phyloP scores from a whole-genome alignment of 2,329 filamentous ascomycete species.

The Aschersonia sp. region DNA sequence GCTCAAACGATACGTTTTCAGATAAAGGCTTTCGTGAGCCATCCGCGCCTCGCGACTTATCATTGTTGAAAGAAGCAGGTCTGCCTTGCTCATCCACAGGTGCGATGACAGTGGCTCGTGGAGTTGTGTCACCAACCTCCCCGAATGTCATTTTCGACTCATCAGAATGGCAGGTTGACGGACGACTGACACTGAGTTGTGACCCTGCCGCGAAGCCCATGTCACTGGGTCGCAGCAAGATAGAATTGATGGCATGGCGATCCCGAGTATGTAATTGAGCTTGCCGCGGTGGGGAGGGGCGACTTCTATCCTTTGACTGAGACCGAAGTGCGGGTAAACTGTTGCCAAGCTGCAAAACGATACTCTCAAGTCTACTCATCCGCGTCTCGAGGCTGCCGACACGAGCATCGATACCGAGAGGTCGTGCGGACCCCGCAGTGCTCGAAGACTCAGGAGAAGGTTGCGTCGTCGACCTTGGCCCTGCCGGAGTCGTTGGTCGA shows the following conservation, averaged over 20 bases:
- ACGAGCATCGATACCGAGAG: constrained; percentile 36
- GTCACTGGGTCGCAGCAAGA: constrained; percentile 1
- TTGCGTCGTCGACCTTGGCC: neutral
- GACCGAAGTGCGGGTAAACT: constrained; percentile 24
- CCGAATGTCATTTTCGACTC: constrained; percentile 29
- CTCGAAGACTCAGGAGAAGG: neutral
- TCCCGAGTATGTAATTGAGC: neutral
- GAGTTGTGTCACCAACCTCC: constrained; percentile 28
- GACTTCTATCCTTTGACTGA: constrained; percentile 12
- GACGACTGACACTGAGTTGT: constrained; percentile 6
- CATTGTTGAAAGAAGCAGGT: constrained; percentile 29
- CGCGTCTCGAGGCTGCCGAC: constrained; percentile 35
- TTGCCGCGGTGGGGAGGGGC: constrained; percentile 6
- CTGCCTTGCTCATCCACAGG: constrained; percentile 11
- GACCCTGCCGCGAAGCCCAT: constrained; percentile 1
- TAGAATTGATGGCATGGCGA: neutral
- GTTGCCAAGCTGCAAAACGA: constrained; percentile 35
- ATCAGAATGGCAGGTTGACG: constrained; percentile 24
- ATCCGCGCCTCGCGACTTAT: constrained; percentile 3
- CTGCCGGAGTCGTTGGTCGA: neutral
- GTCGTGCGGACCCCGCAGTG: constrained; percentile 15
- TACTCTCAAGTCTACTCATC: constrained; percentile 36
- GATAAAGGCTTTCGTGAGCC: constrained; percentile 16
- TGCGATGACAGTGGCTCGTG: constrained; percentile 16
- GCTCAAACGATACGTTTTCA: constrained; percentile 24